Conservation (phyloP, 2,329 filamentous ascomycete species). For the Aspergillus sclerotialis region DNA sequence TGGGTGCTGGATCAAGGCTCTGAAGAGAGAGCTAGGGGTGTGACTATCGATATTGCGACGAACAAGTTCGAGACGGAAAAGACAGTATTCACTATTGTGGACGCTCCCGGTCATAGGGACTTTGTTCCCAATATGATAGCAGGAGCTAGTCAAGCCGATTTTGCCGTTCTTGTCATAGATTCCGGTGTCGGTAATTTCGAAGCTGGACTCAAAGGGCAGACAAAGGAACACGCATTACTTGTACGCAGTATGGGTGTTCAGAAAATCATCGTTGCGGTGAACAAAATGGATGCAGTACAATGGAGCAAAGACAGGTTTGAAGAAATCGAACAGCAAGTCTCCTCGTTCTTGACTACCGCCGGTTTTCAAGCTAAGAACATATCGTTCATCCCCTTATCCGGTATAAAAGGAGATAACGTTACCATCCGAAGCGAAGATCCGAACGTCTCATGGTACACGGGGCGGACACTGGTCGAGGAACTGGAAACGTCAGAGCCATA, state of each 20-base stretch:
- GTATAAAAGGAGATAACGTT: constrained; percentile 83
- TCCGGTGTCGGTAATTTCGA: constrained; percentile 87
- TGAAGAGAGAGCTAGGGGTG: constrained; percentile 81
- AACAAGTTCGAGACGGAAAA: constrained; percentile 88
- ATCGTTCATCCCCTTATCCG: constrained; percentile 82
- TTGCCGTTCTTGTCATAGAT: constrained; percentile 91
- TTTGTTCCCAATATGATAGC: constrained; percentile 99
- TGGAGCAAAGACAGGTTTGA: constrained; percentile 82
- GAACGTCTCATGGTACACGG: constrained; percentile 69
- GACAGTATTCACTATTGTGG: constrained; percentile 85
- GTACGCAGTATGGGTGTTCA: constrained; percentile 87
- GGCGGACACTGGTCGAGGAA: constrained; percentile 71
- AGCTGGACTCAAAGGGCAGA: constrained; percentile 87
- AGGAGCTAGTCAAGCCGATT: constrained; percentile 89
- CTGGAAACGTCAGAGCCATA: constrained; percentile 76
- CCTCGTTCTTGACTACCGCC: constrained; percentile 71
- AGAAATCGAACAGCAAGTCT: constrained; percentile 76
- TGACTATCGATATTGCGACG: constrained; percentile 94
- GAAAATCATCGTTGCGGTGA: constrained; percentile 80
- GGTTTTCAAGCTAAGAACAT: constrained; percentile 78
- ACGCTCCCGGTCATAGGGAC: constrained; percentile 89
- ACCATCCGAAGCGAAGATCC: constrained; percentile 40
- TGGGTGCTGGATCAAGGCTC: constrained; percentile 93
- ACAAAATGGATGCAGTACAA: constrained; percentile 82
- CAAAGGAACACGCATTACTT: constrained; percentile 84